phyloP scores from a whole-genome alignment of 1,284 basidiomycete species.

The Ustilago bromivora region DNA sequence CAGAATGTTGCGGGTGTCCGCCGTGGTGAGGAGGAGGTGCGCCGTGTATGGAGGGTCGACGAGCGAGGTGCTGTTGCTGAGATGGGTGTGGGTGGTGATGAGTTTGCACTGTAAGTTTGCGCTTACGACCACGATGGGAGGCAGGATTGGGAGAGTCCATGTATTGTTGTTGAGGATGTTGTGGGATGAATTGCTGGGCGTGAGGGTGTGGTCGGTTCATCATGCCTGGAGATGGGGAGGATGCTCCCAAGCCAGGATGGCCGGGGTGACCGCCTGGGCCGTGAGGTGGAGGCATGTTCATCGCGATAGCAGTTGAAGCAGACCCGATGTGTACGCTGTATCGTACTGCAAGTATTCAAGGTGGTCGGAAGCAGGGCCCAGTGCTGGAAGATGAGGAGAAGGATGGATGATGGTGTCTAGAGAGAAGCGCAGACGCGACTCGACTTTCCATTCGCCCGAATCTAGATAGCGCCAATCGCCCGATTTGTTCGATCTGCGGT shows the following conservation, averaged over 20 bases:
- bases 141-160: conserved; percentile 40
- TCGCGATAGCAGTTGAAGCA: not conserved
- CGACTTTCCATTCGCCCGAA: conserved; percentile 2
- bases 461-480: not conserved
- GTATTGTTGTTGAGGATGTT: conserved; percentile 38
- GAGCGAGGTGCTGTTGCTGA: conserved; percentile 24
- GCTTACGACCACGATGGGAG: conserved; percentile 43
- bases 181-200: conserved; percentile 34
- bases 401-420: conserved; percentile 15
- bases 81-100: conserved; percentile 20
- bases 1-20: conserved; percentile 13
- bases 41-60: conserved; percentile 39
- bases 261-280: conserved; percentile 34
- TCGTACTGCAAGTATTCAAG: no score
- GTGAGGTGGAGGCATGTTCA: conserved; percentile 54
- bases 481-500: conserved; percentile 14
- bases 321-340: no score
- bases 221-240: conserved; percentile 44
- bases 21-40: conserved; percentile 19
- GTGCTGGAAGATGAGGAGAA: not conserved
- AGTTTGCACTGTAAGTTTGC: conserved; percentile 40
- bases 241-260: conserved; percentile 32
- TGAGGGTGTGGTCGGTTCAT: conserved; percentile 38
- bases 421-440: conserved; percentile 18
- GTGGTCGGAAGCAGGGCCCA: not conserved